A percentile compares a stretch with the other conserved stretches of the same genome.
Evolutionary conservation across 2,329 filamentous ascomycete genomes (phyloP).

Genomic region (Pleomassaria siparia): DNA sequence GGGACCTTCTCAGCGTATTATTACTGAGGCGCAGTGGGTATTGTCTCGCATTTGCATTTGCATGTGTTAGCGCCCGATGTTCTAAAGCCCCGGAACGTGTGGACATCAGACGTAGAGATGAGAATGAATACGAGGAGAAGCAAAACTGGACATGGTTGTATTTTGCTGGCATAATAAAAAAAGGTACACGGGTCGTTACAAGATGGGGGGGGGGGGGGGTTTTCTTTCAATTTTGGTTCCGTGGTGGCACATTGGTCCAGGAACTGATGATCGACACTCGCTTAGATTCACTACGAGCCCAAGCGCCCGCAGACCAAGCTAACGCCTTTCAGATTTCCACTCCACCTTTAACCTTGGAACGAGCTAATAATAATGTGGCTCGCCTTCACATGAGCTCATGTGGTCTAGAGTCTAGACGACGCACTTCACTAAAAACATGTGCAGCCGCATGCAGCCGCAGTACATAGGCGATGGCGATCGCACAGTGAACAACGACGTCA

Average conservation of each 20-base stretch:
- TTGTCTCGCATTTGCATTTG: not conserved
- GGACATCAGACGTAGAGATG: not conserved
- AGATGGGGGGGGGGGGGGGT: no score
- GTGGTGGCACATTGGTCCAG: not conserved
- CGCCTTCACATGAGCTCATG: no score
- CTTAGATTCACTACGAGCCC: slow-evolving; percentile 1
- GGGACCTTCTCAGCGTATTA: not conserved
- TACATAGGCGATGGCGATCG: no score
- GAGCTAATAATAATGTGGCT: no score
- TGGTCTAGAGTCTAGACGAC: no score
- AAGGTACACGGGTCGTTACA: no score
- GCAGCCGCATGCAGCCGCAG: not conserved
- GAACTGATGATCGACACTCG: slow-evolving; percentile 4
- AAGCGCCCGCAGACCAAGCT: not conserved
- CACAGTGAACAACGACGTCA: slow-evolving; percentile 1
- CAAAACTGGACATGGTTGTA: not conserved
- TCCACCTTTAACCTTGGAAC: no score
- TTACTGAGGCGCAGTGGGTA: slow-evolving; percentile 3
- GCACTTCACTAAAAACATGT: no score
- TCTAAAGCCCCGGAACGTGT: not conserved
- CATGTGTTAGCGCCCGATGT: not conserved
- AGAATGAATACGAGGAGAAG: not conserved
- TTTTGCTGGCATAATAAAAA: no score
- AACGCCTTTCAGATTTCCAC: not conserved
- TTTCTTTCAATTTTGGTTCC: not conserved